phyloP scores from a whole-genome alignment of 179 eudicot genomes.

The Beta corolliflora region DNA sequence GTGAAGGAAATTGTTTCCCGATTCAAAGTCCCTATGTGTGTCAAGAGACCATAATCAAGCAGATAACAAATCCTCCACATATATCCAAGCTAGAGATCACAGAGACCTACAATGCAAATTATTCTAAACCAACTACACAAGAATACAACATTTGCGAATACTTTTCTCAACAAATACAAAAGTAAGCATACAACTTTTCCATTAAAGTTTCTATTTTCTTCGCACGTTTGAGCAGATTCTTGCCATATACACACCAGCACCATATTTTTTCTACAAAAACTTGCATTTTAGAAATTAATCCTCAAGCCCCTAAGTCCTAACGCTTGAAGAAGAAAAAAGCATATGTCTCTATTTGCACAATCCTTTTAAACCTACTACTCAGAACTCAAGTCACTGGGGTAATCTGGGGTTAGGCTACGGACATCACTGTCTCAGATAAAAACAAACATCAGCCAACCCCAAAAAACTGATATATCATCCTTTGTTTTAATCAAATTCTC shows the following conservation, averaged over 20 bases:
- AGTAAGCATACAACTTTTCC: not conserved
- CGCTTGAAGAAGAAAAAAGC: not conserved
- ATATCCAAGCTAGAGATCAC: not conserved
- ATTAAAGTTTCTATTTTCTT: not conserved
- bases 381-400: slow-evolving; percentile 8
- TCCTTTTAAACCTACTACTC: not conserved
- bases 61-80: not conserved
- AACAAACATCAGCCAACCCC: not conserved
- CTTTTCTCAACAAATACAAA: not conserved
- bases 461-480: not conserved
- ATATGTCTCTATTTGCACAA: not conserved
- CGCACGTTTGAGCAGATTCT: not conserved
- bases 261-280: not conserved
- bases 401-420: not conserved
- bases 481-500: not conserved
- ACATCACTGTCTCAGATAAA: not conserved
- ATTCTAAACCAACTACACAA: not conserved
- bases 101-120: not conserved
- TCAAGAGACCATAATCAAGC: not conserved
- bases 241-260: not conserved
- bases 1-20: not conserved
- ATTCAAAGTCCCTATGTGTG: not conserved
- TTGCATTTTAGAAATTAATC: not conserved
- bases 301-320: not conserved
- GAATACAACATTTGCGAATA: not conserved